These are phyloP conservation scores for Globisporangium lucens DNA, from an alignment of 352 stramenopile genomes.

Conservation along the genomic window DNA sequence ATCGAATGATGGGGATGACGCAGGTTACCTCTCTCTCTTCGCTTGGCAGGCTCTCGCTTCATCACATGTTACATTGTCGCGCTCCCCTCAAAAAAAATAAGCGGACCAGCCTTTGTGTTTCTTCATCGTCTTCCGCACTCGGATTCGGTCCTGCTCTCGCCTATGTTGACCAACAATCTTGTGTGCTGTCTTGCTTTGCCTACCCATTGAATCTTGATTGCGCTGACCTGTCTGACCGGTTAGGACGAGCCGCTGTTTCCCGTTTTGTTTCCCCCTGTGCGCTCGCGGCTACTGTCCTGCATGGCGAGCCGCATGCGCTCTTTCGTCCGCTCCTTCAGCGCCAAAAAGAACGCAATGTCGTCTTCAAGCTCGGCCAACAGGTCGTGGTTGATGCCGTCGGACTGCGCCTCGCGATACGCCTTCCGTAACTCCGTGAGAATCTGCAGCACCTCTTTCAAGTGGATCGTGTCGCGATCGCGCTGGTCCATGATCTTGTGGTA, in stretches of 20 bases:
- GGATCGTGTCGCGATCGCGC: slow-evolving; percentile 58
- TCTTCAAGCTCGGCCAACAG: slow-evolving; percentile 58
- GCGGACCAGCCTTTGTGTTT: neutral
- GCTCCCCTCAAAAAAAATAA: neutral
- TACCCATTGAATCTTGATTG: neutral
- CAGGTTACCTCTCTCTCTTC: neutral
- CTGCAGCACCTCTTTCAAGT: slow-evolving; percentile 59
- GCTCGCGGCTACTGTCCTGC: slow-evolving; percentile 27
- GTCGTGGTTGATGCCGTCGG: slow-evolving; percentile 49
- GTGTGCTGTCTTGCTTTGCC: neutral
- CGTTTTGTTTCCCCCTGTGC: slow-evolving; percentile 3
- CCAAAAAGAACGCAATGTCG: slow-evolving; percentile 72
- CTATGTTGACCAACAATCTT: neutral
- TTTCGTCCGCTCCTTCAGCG: slow-evolving; percentile 66
- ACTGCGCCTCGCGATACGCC: slow-evolving; percentile 46
- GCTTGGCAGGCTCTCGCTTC: neutral
- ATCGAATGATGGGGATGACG: neutral
- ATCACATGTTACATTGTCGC: neutral
- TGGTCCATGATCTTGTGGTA: slow-evolving; percentile 47
- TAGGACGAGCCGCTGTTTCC: slow-evolving; percentile 7
- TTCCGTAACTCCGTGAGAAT: slow-evolving; percentile 50
- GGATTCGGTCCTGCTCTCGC: neutral
- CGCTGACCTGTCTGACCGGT: neutral
- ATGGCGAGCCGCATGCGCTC: slow-evolving; percentile 63
- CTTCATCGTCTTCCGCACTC: neutral